A percentile compares a stretch with the other conserved stretches of the same genome.
These are phyloP conservation scores for Zygosaccharomyces kombuchaensis DNA, from an alignment of 805 yeast species.

Conservation along the genomic window DNA sequence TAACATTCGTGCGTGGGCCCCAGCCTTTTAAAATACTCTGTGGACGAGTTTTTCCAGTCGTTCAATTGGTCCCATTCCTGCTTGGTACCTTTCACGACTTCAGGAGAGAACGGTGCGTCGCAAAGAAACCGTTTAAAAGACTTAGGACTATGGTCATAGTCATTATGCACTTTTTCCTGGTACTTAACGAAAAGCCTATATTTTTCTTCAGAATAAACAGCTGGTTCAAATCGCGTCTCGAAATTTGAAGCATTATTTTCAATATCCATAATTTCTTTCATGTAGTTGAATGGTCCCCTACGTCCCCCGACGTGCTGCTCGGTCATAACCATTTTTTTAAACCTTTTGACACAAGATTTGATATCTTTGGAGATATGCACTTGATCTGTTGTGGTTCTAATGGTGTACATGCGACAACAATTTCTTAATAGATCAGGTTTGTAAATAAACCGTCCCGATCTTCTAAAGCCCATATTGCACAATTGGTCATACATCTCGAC, in stretches of 20 bases:
- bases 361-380: conserved; percentile 60
- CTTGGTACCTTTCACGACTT: conserved; percentile 19
- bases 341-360: conserved; percentile 59
- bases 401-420: conserved; percentile 79
- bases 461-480: conserved; percentile 69
- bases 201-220: conserved; percentile 53
- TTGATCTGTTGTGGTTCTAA: conserved; percentile 50
- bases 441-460: conserved; percentile 69
- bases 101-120: conserved; percentile 52
- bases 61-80: conserved; percentile 29
- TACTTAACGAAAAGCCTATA: conserved; percentile 60
- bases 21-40: conserved; percentile 22
- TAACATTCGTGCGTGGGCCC: conserved; percentile 83
- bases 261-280: conserved; percentile 37
- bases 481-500: conserved; percentile 55
- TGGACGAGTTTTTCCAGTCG: conserved; percentile 36
- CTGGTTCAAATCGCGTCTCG: conserved; percentile 49
- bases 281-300: conserved; percentile 27
- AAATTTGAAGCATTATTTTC: conserved; percentile 33
- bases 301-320: neutral
- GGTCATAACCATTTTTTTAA: conserved; percentile 32
- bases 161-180: conserved; percentile 68
- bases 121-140: conserved; percentile 68
- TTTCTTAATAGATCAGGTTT: conserved; percentile 63
- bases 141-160: conserved; percentile 42